Evolutionary conservation across 2,329 filamentous ascomycete species (phyloP).

Genomic region (Xylariaceae sp.): DNA sequence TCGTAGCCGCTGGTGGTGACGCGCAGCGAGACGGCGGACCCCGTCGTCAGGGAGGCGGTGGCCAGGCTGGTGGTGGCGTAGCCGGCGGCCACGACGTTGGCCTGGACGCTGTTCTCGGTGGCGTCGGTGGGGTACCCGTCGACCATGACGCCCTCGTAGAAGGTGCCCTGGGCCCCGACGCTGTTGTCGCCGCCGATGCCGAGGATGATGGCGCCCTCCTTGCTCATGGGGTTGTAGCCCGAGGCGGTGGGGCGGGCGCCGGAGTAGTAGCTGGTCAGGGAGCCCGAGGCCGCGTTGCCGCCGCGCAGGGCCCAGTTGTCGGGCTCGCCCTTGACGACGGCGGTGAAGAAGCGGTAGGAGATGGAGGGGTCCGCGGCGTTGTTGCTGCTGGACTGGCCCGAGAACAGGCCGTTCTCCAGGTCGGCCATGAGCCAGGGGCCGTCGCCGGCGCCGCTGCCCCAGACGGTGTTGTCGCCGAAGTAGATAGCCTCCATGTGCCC

Average conservation of each 20-base stretch:
- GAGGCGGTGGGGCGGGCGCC: slow-evolving; percentile 45
- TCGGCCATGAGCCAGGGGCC: slow-evolving; percentile 69
- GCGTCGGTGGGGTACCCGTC: slow-evolving; percentile 56
- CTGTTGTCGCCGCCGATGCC: slow-evolving; percentile 69
- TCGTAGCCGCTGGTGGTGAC: slow-evolving; percentile 52
- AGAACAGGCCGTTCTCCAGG: slow-evolving; percentile 64
- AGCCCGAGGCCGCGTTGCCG: slow-evolving; percentile 48
- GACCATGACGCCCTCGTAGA: slow-evolving; percentile 64
- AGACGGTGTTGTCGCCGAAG: slow-evolving; percentile 50
- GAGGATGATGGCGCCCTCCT: slow-evolving; percentile 63
- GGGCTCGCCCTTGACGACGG: slow-evolving; percentile 51
- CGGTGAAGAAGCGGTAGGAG: slow-evolving; percentile 51
- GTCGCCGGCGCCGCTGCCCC: slow-evolving; percentile 52
- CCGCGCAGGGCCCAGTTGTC: slow-evolving; percentile 58
- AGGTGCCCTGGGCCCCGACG: slow-evolving; percentile 54
- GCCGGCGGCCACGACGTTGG: slow-evolving; percentile 54
- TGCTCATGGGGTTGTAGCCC: slow-evolving; percentile 60
- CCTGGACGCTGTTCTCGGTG: slow-evolving; percentile 55
- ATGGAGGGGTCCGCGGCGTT: slow-evolving; percentile 52
- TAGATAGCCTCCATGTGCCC: slow-evolving; percentile 69
- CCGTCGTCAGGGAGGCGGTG: slow-evolving; percentile 37
- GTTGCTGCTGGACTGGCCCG: slow-evolving; percentile 39
- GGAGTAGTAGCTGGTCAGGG: slow-evolving; percentile 54
- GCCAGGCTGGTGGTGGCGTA: slow-evolving; percentile 45
- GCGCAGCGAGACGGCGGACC: slow-evolving; percentile 46